Base-by-base conservation (phyloP, 2,329 filamentous ascomycete genomes). In the Penicillium sp. region DNA sequence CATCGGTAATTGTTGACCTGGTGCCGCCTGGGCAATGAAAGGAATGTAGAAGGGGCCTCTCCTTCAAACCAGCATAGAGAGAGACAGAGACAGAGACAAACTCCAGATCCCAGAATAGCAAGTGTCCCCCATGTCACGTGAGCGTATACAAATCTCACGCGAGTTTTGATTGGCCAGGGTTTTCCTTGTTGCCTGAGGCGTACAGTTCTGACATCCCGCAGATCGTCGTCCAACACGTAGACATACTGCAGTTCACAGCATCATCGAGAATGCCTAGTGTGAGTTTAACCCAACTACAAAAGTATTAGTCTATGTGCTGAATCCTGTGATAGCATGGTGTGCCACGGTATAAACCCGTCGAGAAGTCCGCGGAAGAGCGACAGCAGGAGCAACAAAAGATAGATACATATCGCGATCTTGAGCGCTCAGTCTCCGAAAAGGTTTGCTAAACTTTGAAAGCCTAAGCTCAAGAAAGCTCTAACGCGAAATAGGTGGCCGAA, bases 371-470 rank as follows among this genome's bases (percentile, higher is more conserved):
- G 65, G 85, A 90, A 69, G 84, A 89, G 68, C 83, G 83, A 54
- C 80, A 85, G 61, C 83, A 86, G 71, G 90, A 95, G 72, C 80
- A 85, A 52, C 83, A 85, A 63, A 88, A 88, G 72, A 96, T 97
- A 66, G 77, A 81, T 53, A 83, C 86, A 59, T 96, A 96, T 74
- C 86, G 84, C 61, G 76, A 82, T 10, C 78, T 96, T 41, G 89
- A 92, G 59, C 78, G 82, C 49, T 75, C 84, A 50, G 83, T 95
- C 36, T 84, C 85, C 50, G 68, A 78, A n/a, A 86, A 87, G 77
- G 88, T 90, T 68, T 29, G 65, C 50, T 18, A n/a, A 31, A 8
- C 14, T 14, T 41, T 21, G n/a, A n/a, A n/a, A n/a, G 11, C 22
- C 48, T 8, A 41, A 32, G 16, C n/a, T 27, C 6, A n/a, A 41